Base-by-base conservation (phyloP, 2,329 filamentous ascomycete species). In the Nigrograna mackinnonii region DNA sequence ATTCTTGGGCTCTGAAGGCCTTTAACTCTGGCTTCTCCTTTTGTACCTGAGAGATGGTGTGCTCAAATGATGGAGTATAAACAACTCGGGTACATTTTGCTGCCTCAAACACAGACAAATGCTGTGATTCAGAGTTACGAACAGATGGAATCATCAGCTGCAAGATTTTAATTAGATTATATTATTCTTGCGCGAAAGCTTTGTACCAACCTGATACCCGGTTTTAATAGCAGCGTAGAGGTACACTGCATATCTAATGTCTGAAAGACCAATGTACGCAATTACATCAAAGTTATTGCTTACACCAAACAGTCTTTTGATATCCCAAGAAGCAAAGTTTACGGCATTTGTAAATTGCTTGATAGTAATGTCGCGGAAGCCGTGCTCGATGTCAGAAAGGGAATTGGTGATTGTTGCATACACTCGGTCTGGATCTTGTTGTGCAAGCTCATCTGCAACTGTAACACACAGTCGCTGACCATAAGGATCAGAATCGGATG, bases 341-440 rank as follows among this genome's bases (percentile, higher is more conserved):
- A 28, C 24, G n/a, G 24, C 24, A n/a, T 28, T 28, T 28, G 24
- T 28, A n/a, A 28, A 28, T n/a, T 28, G 24, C 24, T 28, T 28
- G 24, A 28, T 28, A 9, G 24, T 28, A n/a, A 28, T 28, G 24
- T 28, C 24, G n/a, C 24, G 24, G n/a, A 28, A 28, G 9, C 24
- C 24, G 9, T 28, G 24, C 24, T 28, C 24, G 9, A 28, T 28
- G 24, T 28, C 24, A n/a, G 24, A 28, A 28, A n/a, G 24, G n/a
- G 24, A 28, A 9, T 28, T 28, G 24, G 24, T 28, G 24, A 28
- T n/a, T 9, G 24, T 28, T 28, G 24, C 24, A n/a, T 28, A 28
- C 9, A 28, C n/a, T 28, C 24, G 24, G n/a, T 28, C 24, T 9
- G 24, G 24, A 9, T 9, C n/a, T n/a, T n/a, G 9, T n/a, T n/a